Percentiles rank a stretch among this genome's conserved stretches.
These are phyloP conservation scores for Inonotus hispidus DNA, from an alignment of 1,284 basidiomycete species.

Conservation along the genomic window DNA sequence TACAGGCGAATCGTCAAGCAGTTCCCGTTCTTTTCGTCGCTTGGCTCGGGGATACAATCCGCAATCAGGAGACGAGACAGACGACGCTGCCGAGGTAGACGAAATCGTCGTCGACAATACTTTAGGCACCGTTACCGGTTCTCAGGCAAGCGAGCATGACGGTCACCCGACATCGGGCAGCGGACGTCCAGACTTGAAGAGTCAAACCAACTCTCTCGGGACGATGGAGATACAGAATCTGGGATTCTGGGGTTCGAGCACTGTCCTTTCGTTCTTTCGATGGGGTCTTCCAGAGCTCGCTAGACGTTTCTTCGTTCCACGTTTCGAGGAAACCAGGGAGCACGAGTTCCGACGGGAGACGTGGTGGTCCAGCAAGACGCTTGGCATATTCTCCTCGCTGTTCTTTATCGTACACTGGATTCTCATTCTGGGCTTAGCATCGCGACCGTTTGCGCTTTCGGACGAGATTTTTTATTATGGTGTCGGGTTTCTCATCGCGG, in stretches of 20 bases:
- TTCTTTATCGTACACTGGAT: conserved; percentile 72
- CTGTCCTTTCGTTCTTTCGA: conserved; percentile 31
- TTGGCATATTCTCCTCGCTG: conserved; percentile 57
- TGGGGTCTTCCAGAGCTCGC: conserved; percentile 35
- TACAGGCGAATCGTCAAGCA: conserved; percentile 35
- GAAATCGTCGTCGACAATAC: conserved; percentile 62
- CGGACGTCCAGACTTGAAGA: conserved; percentile 29
- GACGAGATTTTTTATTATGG: conserved; percentile 63
- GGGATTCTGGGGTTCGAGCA: conserved; percentile 28
- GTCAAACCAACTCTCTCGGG: conserved; percentile 24
- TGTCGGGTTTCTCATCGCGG: conserved; percentile 24
- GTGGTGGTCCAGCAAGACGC: conserved; percentile 30
- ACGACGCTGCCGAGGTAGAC: conserved; percentile 42
- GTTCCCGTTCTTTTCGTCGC: conserved; percentile 20
- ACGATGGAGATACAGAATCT: conserved; percentile 25
- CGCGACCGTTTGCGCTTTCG: conserved; percentile 39
- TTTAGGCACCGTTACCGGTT: conserved; percentile 1
- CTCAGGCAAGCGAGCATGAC: conserved; percentile 36
- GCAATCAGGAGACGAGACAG: conserved; percentile 27
- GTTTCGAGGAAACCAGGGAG: conserved; percentile 55
- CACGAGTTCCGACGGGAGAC: conserved; percentile 37
- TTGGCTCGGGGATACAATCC: conserved; percentile 4
- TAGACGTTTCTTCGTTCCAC: conserved; percentile 44
- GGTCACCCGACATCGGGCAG: conserved; percentile 39
- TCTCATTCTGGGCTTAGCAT: conserved; percentile 48